Base-by-base conservation (phyloP, 805 yeast species). In the Spathaspora passalidarum region DNA sequence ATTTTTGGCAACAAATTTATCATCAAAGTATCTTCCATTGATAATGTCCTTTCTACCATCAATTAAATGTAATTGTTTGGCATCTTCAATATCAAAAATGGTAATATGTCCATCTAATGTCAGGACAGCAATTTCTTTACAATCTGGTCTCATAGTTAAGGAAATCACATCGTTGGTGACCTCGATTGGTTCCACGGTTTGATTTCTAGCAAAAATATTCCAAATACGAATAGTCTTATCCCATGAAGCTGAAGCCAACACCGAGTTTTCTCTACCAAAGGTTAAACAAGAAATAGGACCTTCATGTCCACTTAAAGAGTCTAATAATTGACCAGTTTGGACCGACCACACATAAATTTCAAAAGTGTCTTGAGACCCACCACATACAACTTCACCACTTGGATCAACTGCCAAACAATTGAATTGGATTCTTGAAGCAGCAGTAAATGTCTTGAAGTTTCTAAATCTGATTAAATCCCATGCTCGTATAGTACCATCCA, bases 261-360 rank as follows among this genome's bases (percentile, higher is more conserved):
- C 74, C 2, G 82, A 72, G 49, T 81, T 86, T 57, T 90, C 96
- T 10, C 69, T 70, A 40, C 97, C 96, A 63, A 94, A 92, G 9
- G 92, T 80, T 35, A 94, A 72, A 52, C 89, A 82, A 1, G 96
- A 88, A 2, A 94, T 84, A 1, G 99, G 99, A 2, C 97, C 99
- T 56, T 87, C 96, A 66, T 94, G 99, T 9, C 99, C 99, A 4
- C 91, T 72, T 42, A 94, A 72, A 13, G 88, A 78, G 60, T 94
- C 99, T 45, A 94, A 76, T 40, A 94, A 70, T 62, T 91, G 97
- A 1, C 96, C 85, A 0, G 97, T 91, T 70, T 94, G 98, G 1
- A 94, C 97, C 5, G 96, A 88, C 99, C 99, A 94, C 26, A 94
- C 89, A 60, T 87, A 91, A 48, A 94, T 87, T 47, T 88, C 96